Conservation (phyloP, 2,329 filamentous ascomycete species). For the Dryadomyces sulphureus region DNA sequence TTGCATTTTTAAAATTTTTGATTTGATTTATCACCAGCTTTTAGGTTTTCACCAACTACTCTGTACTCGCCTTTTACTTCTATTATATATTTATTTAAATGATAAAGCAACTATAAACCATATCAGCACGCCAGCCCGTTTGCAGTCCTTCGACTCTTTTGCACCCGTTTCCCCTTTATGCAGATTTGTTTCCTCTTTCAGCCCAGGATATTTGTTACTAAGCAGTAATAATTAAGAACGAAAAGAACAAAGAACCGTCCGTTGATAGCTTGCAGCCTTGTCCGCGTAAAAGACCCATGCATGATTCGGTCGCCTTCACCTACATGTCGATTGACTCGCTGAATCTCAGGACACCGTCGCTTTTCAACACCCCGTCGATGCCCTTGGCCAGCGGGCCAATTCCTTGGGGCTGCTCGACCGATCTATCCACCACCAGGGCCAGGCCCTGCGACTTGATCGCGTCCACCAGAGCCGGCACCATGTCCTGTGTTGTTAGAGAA, state of each 20-base stretch:
- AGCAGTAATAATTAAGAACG: too few relatives aligned
- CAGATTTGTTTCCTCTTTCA: too few relatives aligned
- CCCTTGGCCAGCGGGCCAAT: constrained; percentile 49
- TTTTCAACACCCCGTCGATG: constrained; percentile 74
- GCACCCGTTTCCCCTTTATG: neutral
- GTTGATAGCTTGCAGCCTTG: too few relatives aligned
- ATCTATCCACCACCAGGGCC: constrained; percentile 80
- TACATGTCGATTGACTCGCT: constrained; percentile 76
- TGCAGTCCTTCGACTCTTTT: neutral
- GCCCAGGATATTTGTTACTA: too few relatives aligned
- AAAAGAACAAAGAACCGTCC: too few relatives aligned
- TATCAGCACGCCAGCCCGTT: neutral
- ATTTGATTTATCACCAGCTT: too few relatives aligned
- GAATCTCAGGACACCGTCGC: constrained; percentile 79
- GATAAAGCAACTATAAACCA: neutral
- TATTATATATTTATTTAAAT: too few relatives aligned
- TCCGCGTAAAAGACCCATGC: too few relatives aligned
- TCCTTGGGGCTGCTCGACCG: constrained; percentile 35
- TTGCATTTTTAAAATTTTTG: neutral
- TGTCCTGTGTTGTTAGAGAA: constrained; percentile 43
- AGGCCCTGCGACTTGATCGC: constrained; percentile 90
- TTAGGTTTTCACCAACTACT: too few relatives aligned
- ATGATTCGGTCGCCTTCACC: too few relatives aligned
- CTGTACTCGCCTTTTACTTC: too few relatives aligned
- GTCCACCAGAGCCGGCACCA: constrained; percentile 82